Conservation (phyloP, 2,329 filamentous ascomycete genomes). For the Didymella pomorum region DNA sequence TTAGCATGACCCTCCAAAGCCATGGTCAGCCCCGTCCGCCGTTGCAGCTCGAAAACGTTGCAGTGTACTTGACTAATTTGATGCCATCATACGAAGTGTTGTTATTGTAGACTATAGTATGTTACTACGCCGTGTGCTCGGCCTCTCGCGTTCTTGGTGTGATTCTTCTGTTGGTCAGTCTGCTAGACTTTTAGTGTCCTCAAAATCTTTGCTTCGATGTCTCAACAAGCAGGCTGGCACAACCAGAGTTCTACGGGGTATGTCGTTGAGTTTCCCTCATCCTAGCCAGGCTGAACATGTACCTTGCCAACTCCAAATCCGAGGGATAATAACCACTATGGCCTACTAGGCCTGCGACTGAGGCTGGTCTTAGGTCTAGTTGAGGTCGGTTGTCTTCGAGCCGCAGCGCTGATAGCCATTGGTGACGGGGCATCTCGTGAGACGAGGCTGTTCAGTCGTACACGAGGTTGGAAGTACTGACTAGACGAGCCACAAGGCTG, state of each 20-base stretch:
- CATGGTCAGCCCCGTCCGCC: background rate
- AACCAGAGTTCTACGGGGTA: background rate
- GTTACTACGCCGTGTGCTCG: background rate
- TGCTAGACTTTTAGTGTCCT: background rate
- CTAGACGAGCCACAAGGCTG: conserved; percentile 1
- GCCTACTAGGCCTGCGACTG: background rate
- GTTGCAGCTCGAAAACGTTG: background rate
- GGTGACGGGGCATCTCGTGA: background rate
- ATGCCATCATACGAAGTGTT: background rate
- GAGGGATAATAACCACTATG: background rate
- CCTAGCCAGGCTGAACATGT: background rate
- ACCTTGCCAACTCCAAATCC: background rate
- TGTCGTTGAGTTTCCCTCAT: too few species aligned
- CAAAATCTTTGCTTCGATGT: background rate
- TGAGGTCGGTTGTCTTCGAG: background rate
- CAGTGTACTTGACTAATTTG: background rate
- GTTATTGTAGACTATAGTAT: background rate
- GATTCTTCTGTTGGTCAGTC: background rate
- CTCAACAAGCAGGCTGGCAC: background rate
- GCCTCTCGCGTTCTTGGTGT: background rate
- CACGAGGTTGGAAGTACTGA: background rate
- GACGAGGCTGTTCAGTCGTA: background rate
- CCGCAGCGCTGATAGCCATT: background rate
- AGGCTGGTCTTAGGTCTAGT: background rate
- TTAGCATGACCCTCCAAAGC: background rate